Base-by-base conservation (phyloP, 768 basidiomycete species). In the Amanita pallidorosea region DNA sequence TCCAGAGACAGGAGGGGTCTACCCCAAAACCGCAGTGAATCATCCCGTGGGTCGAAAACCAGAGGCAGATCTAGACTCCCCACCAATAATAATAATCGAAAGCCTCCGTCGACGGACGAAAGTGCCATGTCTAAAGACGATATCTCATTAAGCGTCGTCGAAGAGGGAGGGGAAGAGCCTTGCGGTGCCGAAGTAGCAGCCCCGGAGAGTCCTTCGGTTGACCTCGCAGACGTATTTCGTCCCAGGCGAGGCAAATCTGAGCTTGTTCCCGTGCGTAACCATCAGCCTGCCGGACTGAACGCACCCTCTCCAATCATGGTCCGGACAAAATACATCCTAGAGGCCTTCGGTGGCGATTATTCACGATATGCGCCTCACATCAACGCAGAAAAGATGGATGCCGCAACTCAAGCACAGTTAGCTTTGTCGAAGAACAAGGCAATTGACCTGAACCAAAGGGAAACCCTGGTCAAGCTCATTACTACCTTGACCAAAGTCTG, bases 321-420 rank as follows among this genome's bases (percentile, higher is more conserved):
- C 17, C 33, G 42, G 20, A 41, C 64, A 38, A 65, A 62, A 40
- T 49, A 47, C 31, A 55, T 60, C 54, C 59, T 63, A 42, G 76
- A 77, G 57, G 52, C 43, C 22, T 53, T 63, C 13, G 75, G 67
- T 4, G 78, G 79, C 25, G 73, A 79, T 55, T 84, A 83, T 56
- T 63, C 70, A 13, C 69, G 69, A 34, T 76, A 74, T 54, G 60
- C 73, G 41, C 65, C 69, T 7, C 51, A 59, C 41, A 45, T 60
- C 20, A 49, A 62, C 34, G 61, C 62, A 35, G 55, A 56, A 34
- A 53, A 64, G 45, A 60, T 73, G n/a, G 70, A 70, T 36, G 69
- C 76, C 5, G 49, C 73, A 25, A 67, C 68, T 29, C 63, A 67
- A 36, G 72, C 76, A 48, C 58, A 60, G 6, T 60, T 63, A 12